These are phyloP conservation scores for Trifolium fragiferum DNA, from an alignment of 306 rosid genomes.

Conservation along the genomic window DNA sequence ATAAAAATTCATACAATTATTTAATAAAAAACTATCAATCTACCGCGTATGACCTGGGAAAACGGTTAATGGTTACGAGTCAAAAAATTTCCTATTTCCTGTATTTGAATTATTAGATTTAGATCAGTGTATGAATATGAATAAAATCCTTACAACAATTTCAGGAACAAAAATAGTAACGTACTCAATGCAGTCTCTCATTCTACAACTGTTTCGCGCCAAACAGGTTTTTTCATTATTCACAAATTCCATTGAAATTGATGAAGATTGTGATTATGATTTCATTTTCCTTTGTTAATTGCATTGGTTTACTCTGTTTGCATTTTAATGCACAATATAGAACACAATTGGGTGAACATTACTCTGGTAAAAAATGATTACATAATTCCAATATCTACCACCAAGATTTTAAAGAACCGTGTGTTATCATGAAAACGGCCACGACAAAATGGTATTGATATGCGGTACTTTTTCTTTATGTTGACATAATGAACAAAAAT, in stretches of 20 bases:
- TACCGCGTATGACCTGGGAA: no score
- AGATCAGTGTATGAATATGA: background rate
- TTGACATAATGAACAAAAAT: no score
- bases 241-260: background rate
- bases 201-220: background rate
- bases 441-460: no score
- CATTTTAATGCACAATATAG: background rate
- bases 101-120: background rate
- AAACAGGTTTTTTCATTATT: conserved; percentile 12
- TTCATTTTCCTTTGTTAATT: background rate
- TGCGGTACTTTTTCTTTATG: no score
- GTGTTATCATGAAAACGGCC: no score
- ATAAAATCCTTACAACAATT: background rate
- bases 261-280: background rate
- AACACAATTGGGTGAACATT: no score
- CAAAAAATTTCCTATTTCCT: background rate
- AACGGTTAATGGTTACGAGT: no score
- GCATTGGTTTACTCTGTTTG: background rate
- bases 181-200: background rate
- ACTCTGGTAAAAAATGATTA: no score
- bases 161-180: background rate
- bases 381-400: no score
- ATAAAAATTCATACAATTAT: no score
- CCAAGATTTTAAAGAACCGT: no score
- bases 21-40: no score